Percentiles rank a stretch among this genome's conserved stretches.
These are phyloP conservation scores for Detonula confervacea DNA, from an alignment of 352 stramenopile genomes.

Conservation along the genomic window DNA sequence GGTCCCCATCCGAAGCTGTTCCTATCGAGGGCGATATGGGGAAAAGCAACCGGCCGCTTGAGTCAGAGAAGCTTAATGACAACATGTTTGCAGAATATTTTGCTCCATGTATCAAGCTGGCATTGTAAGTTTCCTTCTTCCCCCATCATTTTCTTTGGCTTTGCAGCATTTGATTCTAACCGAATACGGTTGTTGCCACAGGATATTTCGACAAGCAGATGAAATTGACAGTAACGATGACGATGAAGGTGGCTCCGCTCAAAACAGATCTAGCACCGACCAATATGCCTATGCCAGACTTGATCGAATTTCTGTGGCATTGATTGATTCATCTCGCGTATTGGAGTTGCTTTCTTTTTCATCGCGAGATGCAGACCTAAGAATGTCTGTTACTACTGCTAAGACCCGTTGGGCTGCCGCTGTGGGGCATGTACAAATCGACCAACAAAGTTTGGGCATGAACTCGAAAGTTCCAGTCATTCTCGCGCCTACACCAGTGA, in stretches of 20 bases:
- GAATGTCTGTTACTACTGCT: slow-evolving; percentile 77
- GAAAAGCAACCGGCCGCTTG: slow-evolving; percentile 57
- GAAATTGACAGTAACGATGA: slow-evolving; percentile 27
- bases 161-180: slow-evolving; percentile 7
- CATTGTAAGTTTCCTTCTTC: slow-evolving; percentile 45
- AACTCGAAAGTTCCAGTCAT: slow-evolving; percentile 77
- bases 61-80: slow-evolving; percentile 79
- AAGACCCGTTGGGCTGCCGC: slow-evolving; percentile 75
- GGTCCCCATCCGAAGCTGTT: slow-evolving; percentile 66
- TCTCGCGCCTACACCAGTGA: slow-evolving; percentile 72
- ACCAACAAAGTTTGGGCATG: slow-evolving; percentile 73
- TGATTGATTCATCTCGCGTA: slow-evolving; percentile 82
- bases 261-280: slow-evolving; percentile 42
- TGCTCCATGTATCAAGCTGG: slow-evolving; percentile 80
- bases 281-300: slow-evolving; percentile 79
- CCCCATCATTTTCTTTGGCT: slow-evolving; percentile 5
- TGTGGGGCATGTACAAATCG: slow-evolving; percentile 81
- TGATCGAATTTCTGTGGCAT: slow-evolving; percentile 66
- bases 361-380: slow-evolving; percentile 69
- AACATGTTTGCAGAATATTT: slow-evolving; percentile 81
- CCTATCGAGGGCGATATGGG: slow-evolving; percentile 81
- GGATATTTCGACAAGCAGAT: slow-evolving; percentile 50
- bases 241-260: not conserved
- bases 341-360: slow-evolving; percentile 78
- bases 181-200: slow-evolving; percentile 28